A percentile compares a stretch with the other conserved stretches of the same genome.
phyloP scores from a whole-genome alignment of 2,329 filamentous ascomycete genomes.

The Neonectria ditissima region DNA sequence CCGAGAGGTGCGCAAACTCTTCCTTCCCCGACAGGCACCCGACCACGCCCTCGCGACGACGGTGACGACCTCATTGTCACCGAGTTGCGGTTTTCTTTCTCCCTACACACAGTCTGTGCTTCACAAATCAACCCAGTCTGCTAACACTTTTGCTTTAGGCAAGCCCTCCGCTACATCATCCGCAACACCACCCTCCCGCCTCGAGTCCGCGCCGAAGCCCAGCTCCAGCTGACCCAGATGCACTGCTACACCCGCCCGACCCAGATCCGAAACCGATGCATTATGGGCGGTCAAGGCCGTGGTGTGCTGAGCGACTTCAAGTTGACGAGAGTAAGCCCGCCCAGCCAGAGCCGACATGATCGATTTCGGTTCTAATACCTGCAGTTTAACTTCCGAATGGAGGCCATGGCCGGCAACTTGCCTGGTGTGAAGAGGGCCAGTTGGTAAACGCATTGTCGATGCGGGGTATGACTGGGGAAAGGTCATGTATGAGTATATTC shows the following conservation, averaged over 20 bases:
- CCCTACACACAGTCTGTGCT: background rate
- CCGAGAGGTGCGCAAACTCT: conserved; percentile 76
- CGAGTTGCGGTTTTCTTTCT: background rate
- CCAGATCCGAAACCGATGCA: conserved; percentile 94
- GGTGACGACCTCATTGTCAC: background rate
- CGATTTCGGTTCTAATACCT: conserved; percentile 42
- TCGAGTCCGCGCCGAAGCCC: conserved; percentile 87
- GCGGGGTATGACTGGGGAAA: conserved; percentile 1
- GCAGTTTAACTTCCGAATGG: conserved; percentile 92
- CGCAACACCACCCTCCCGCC: conserved; percentile 89
- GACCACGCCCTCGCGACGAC: background rate
- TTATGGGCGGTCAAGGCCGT: conserved; percentile 88
- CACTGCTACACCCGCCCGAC: conserved; percentile 94
- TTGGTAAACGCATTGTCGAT: conserved; percentile 73
- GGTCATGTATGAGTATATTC: conserved; percentile 40
- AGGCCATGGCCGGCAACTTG: conserved; percentile 85
- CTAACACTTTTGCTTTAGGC: conserved; percentile 63
- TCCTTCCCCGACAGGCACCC: conserved; percentile 8
- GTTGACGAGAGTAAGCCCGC: conserved; percentile 81
- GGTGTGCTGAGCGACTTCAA: conserved; percentile 95
- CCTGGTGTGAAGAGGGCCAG: conserved; percentile 96
- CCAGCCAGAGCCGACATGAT: background rate
- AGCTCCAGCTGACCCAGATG: conserved; percentile 94
- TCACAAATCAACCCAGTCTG: background rate
- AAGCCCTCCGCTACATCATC: conserved; percentile 93